Percentiles rank a stretch among this genome's conserved stretches.
These are phyloP conservation scores for Botryotinia calthae DNA, from an alignment of 2,329 filamentous ascomycete genomes.

Conservation along the genomic window DNA sequence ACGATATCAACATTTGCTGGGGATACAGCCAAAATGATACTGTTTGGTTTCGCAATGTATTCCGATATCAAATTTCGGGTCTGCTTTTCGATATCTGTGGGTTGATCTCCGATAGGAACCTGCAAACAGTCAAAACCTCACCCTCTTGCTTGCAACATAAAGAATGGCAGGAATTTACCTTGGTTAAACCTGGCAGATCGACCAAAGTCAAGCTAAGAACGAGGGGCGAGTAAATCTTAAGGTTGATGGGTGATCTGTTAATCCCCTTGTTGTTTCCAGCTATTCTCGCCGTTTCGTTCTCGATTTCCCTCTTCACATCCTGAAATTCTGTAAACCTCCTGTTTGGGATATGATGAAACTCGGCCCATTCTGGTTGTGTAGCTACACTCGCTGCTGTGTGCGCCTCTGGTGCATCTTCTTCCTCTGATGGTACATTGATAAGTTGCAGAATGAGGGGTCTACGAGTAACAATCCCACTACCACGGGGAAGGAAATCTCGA, in stretches of 20 bases:
- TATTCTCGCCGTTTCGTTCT: constrained; percentile 93
- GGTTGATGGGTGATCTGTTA: constrained; percentile 93
- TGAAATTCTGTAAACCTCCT: constrained; percentile 87
- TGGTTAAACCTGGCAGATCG: constrained; percentile 92
- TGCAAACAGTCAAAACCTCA: constrained; percentile 38
- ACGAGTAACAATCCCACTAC: constrained; percentile 93
- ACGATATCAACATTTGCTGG: constrained; percentile 97
- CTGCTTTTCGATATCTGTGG: constrained; percentile 97
- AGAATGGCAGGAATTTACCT: constrained; percentile 54
- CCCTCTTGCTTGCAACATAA: not conserved
- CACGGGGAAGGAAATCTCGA: constrained; percentile 92
- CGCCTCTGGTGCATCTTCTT: constrained; percentile 62
- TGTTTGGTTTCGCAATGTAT: constrained; percentile 98
- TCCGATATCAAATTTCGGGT: constrained; percentile 94
- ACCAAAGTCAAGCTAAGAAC: constrained; percentile 95
- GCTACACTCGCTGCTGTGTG: constrained; percentile 75
- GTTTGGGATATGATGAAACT: constrained; percentile 93
- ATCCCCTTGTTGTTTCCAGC: constrained; percentile 98
- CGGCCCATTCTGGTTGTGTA: constrained; percentile 74
- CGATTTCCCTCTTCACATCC: constrained; percentile 93
- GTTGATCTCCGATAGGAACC: constrained; percentile 97
- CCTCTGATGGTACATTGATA: constrained; percentile 84
- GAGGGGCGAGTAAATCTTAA: constrained; percentile 97
- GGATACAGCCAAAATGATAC: constrained; percentile 93
- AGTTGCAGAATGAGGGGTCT: constrained; percentile 94